These are phyloP conservation scores for Pisolithus albus DNA, from an alignment of 768 basidiomycete species.

Conservation along the genomic window DNA sequence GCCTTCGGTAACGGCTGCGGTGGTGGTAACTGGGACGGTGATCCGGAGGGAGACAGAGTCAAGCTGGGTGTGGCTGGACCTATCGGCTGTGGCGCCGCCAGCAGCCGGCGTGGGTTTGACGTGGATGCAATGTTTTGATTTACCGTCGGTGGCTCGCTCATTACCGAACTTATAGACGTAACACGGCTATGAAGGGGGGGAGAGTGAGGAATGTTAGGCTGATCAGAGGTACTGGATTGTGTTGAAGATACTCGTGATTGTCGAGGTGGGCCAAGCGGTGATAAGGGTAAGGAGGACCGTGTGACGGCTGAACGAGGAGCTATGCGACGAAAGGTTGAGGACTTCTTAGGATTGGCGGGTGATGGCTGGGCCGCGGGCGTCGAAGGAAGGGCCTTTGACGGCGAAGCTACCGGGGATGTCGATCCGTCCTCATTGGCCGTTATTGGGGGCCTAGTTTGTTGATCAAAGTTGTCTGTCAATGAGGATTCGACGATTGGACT, in stretches of 20 bases:
- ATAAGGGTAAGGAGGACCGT: slow-evolving; percentile 22
- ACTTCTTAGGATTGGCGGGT: slow-evolving; percentile 19
- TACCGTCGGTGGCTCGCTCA: slow-evolving; percentile 7
- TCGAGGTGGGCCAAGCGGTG: slow-evolving; percentile 29
- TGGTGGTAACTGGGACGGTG: slow-evolving; percentile 3
- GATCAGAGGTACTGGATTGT: slow-evolving; percentile 17
- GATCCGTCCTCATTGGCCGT: slow-evolving; percentile 4
- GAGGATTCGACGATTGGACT: neutral
- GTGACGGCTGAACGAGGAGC: slow-evolving; percentile 28
- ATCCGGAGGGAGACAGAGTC: slow-evolving; percentile 7
- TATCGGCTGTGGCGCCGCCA: slow-evolving; percentile 5
- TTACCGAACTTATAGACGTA: slow-evolving; percentile 24
- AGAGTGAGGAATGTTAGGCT: slow-evolving; percentile 18
- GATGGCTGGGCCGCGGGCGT: slow-evolving; percentile 4
- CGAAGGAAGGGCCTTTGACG: slow-evolving; percentile 7
- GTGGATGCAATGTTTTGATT: neutral
- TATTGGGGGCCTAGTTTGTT: slow-evolving; percentile 7
- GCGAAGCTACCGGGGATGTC: slow-evolving; percentile 5
- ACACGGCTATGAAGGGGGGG: slow-evolving; percentile 23
- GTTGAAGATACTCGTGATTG: slow-evolving; percentile 15
- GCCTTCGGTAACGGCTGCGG: slow-evolving; percentile 10
- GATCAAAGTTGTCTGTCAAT: neutral
- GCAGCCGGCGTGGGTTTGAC: neutral
- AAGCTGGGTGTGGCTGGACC: neutral
- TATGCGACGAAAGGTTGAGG: slow-evolving; percentile 49